Evolutionary conservation across 2,329 filamentous ascomycete species (phyloP), one percentile per base, ranked within the genome.

Genomic region (Neonectria sp.): DNA sequence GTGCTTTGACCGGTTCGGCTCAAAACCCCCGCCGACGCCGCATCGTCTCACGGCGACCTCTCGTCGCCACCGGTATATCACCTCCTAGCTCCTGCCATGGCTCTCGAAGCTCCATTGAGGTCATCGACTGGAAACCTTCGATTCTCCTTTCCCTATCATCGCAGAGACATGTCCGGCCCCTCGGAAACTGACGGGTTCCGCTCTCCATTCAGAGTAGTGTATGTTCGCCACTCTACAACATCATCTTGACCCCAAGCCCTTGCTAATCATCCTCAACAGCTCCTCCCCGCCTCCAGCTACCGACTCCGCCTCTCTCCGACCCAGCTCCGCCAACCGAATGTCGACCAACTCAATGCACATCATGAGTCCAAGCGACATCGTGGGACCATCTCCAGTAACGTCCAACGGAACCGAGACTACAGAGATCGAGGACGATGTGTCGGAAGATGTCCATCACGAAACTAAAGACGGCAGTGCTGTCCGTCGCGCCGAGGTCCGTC

Each of bases 351-450:
- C 71, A 46, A 85, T 92, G 84, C 80, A 88, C 78, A 73, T 90
- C 37, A 82, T 89, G 80, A 87, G 90, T 81, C 86, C 92, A 68
- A 91, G 87, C 77, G 90, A 92, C 73, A 88, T 91, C 71, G 91
- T 95, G 60, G 93, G 94, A 46, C 93, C 93, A 11, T 95, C 93
- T 21, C 93, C 94, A 8, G 93, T 95, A 27, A 95, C 94, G 57
- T 96, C 94, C 45, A 95, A 93, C 78, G 93, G 93, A 66, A 96
- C 94, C 27, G 92, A 92, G 75, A 91, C 89, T 45, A 95, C 94
- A 12, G 94, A 96, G 78, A 95, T 96, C 60, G 94, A 96, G 69
- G 93, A 95, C 71, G 92, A 95, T 70, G 87, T 82, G 55, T 86
- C 87, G 48, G 91, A 93, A 69, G 91, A 91, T 72, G 85, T 86